A percentile compares a stretch with the other conserved stretches of the same genome.
Conservation (phyloP, 2,329 filamentous ascomycete genomes). For the Clonostachys rhizophaga region DNA sequence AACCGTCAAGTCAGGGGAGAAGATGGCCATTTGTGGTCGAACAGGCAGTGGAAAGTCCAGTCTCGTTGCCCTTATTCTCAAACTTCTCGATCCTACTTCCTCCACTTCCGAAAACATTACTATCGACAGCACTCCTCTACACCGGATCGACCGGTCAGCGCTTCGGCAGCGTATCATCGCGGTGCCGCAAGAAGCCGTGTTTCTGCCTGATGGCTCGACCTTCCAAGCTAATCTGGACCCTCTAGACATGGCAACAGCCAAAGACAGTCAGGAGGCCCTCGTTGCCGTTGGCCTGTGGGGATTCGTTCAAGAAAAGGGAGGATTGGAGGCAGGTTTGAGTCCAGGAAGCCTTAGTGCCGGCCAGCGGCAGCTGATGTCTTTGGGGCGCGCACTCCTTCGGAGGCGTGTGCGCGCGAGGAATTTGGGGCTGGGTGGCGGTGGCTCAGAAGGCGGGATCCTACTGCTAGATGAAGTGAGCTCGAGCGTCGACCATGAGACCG, state of each 20-base stretch:
- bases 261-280: slow-evolving; percentile 26
- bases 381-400: slow-evolving; percentile 53
- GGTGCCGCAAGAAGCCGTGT: slow-evolving; percentile 48
- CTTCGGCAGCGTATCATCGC: slow-evolving; percentile 44
- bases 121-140: slow-evolving; percentile 35
- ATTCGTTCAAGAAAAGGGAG: slow-evolving; percentile 23
- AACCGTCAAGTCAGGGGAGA: slow-evolving; percentile 20
- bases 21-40: slow-evolving; percentile 27
- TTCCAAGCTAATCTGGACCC: slow-evolving; percentile 39
- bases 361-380: slow-evolving; percentile 59
- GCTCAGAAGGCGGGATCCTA: slow-evolving; percentile 19
- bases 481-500: slow-evolving; percentile 33
- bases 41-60: slow-evolving; percentile 39
- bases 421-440: background rate
- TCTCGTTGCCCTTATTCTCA: slow-evolving; percentile 29
- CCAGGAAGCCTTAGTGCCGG: slow-evolving; percentile 48
- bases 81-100: slow-evolving; percentile 30
- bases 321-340: slow-evolving; percentile 30
- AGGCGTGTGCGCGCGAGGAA: slow-evolving; percentile 13
- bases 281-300: slow-evolving; percentile 23
- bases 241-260: slow-evolving; percentile 15
- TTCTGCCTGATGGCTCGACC: slow-evolving; percentile 37
- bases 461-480: slow-evolving; percentile 37
- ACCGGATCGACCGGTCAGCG: slow-evolving; percentile 27
- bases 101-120: slow-evolving; percentile 17